Base-by-base conservation (phyloP, 257 asterid genomes). In the Knoxia roxburghii region DNA sequence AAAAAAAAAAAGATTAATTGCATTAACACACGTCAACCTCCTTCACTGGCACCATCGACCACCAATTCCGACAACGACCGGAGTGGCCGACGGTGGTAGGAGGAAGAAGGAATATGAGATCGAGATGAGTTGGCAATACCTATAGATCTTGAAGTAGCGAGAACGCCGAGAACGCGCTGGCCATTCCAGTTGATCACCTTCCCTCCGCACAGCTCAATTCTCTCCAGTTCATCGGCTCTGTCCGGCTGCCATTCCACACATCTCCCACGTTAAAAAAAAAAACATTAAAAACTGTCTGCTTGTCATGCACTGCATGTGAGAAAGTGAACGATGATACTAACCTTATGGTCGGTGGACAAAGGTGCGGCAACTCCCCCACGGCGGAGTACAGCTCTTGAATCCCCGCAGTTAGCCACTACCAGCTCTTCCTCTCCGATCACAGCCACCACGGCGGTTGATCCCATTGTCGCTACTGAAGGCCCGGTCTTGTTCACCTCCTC, bases 381-480 rank as follows among this genome's bases (percentile, higher is more conserved):
- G 3, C 75, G 82, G 15, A 89, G 73, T 50, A 89, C 96, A 11
- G 87, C 96, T 75, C 96, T 83, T 0, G 96, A 85, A 74, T 89
- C 96, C 4, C 95, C 96, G 71, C 95, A 89, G 64, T 87, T 84
- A 0, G 94, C 94, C 37, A 87, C 87, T 76, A 89, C 86, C 66
- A 89, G 64, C 77, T 75, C 91, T 49, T 82, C 84, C 72, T 69
- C 82, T 29, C 93, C 93, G 0, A 87, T 84, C 76, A 87, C 85
- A 62, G 89, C 93, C 49, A 89, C 93, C 27, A 84, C 86, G 2
- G 96, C 95, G 1, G 96, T 89, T 14, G 96, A 79, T 9, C 96
- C 95, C 66, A 78, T 73, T 51, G 85, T 75, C 62, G 79, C 93
- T 70, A 78, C 84, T 33, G 75, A 76, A 10, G 72, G 72, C n/a